Evolutionary conservation across 345 rosid species (phyloP), one percentile per base, ranked within the genome.

Genomic region (Eucalyptus sp.): DNA sequence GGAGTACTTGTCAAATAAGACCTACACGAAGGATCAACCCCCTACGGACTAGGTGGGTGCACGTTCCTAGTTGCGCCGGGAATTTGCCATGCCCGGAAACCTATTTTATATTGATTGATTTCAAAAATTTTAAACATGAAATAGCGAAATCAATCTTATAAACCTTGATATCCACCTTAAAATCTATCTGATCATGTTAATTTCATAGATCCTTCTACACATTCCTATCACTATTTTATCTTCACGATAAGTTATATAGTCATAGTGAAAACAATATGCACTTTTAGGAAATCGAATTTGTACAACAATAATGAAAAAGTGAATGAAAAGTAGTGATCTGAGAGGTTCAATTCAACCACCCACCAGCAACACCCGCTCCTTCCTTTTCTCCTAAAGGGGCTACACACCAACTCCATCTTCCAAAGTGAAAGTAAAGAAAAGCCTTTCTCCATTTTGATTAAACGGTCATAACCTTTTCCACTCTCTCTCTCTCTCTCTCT

Each of bases 341-440:
- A 93, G 90, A 87, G 92, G 62, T 13, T 52, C 92, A 87, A 88
- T 87, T 89, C 91, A 92, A 92, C 93, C 87, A 93, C 93, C 91
- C 87, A 88, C 54, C 86, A 89, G 88, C 31, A 31, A 46, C 88
- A 41, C 87, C 90, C 91, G 92, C 92, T 92, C 92, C 92, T 86
- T 60, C 51, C 90, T 91, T 88, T 83, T 88, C 88, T 91, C 93
- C 88, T 88, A 92, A 91, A 90, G 86, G 89, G 87, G 86, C 88
- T 50, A 88, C 93, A 52, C 88, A 91, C 93, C 95, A 88, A 93
- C 94, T 91, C 92, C 93, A 89, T 91, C 88, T 46, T 27, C 88
- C 88, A 90, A 92, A 94, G 93, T 91, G 88, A 91, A 92, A 88
- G 89, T 43, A 86, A 94, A 41, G 91, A 86, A 89, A 89, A 89